phyloP scores from a whole-genome alignment of 164 flowering plant genomes.

The Piper longum region DNA sequence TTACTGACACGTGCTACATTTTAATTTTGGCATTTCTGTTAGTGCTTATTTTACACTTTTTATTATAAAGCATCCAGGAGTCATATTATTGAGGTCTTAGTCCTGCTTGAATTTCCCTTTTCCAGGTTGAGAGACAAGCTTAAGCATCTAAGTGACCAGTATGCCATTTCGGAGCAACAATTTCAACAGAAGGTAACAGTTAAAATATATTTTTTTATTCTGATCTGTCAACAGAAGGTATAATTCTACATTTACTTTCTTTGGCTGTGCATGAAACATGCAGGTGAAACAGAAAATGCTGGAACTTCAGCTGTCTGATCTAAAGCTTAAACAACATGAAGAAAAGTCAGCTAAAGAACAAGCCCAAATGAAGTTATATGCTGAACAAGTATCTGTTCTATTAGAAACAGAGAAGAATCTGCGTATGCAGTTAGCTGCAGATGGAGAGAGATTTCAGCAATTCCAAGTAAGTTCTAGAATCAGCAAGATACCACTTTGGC shows the following conservation, averaged over 20 bases:
- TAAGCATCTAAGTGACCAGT: constrained; percentile 74
- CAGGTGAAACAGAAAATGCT: constrained; percentile 83
- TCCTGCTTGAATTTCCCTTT: background rate
- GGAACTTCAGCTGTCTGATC: constrained; percentile 83
- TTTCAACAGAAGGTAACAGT: constrained; percentile 54
- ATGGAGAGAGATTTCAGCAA: constrained; percentile 94
- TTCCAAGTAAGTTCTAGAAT: constrained; percentile 44
- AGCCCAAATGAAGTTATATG: constrained; percentile 71
- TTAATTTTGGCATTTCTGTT: too few species aligned
- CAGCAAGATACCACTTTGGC: too few species aligned
- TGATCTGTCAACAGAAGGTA: background rate
- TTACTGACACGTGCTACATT: too few species aligned
- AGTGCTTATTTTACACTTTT: too few species aligned
- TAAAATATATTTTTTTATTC: background rate
- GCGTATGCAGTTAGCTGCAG: constrained; percentile 69
- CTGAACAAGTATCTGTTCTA: constrained; percentile 79
- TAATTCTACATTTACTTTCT: background rate
- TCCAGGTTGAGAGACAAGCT: constrained; percentile 69
- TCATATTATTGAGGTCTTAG: too few species aligned
- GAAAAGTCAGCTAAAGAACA: constrained; percentile 73
- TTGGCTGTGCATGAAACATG: background rate
- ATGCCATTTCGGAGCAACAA: constrained; percentile 71
- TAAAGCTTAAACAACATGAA: constrained; percentile 74
- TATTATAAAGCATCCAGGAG: too few species aligned
- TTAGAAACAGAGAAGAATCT: constrained; percentile 79